Evolutionary conservation across 768 basidiomycete species (phyloP).

Genomic region (Boletus reticuloceps): DNA sequence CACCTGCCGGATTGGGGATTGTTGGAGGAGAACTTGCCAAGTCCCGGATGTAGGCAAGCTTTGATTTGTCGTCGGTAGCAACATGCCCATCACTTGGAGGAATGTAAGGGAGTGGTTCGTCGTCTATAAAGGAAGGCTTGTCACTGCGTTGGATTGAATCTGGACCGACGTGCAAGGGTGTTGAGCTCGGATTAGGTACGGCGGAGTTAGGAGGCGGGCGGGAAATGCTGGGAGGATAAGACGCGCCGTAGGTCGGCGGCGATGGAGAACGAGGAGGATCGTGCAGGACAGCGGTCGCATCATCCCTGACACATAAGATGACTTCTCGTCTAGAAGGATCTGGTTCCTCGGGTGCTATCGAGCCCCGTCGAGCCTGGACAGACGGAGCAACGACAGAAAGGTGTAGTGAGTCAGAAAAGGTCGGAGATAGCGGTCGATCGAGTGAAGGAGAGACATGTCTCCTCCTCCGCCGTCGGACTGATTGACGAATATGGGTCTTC

Average conservation of each 20-base stretch:
- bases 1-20: slow-evolving; percentile 9
- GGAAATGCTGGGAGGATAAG: slow-evolving; percentile 20
- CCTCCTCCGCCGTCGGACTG: slow-evolving; percentile 56
- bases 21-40: slow-evolving; percentile 53
- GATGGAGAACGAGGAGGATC: slow-evolving; percentile 26
- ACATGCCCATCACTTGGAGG: slow-evolving; percentile 50
- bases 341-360: slow-evolving; percentile 18
- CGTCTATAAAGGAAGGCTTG: neutral
- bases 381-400: neutral
- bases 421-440: slow-evolving; percentile 21
- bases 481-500: slow-evolving; percentile 59
- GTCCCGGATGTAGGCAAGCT: slow-evolving; percentile 51
- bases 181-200: slow-evolving; percentile 2
- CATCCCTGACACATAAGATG: neutral
- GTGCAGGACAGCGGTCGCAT: neutral
- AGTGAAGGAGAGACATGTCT: slow-evolving; percentile 1
- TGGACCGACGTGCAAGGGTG: slow-evolving; percentile 12
- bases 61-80: slow-evolving; percentile 61
- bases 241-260: slow-evolving; percentile 46
- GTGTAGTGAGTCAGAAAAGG: slow-evolving; percentile 10
- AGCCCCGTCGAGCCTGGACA: slow-evolving; percentile 28
- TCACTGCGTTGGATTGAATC: slow-evolving; percentile 4
- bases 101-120: slow-evolving; percentile 29
- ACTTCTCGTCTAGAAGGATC: slow-evolving; percentile 4
- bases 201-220: slow-evolving; percentile 1